Percentiles rank a stretch among this genome's conserved stretches.
Conservation (phyloP, 1,284 basidiomycete genomes). For the Lignosus rhinocerotis region DNA sequence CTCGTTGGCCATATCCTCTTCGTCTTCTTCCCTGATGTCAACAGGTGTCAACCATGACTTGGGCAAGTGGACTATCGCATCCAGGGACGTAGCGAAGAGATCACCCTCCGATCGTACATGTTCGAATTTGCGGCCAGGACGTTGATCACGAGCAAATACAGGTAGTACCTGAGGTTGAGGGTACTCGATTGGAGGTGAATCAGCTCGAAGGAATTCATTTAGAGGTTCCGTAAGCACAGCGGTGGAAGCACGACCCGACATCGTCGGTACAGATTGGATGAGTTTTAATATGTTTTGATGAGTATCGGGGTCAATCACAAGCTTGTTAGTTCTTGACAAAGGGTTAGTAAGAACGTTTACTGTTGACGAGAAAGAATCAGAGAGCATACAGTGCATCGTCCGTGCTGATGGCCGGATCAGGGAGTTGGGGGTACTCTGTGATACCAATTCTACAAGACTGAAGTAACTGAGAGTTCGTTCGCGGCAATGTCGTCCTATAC, state of each 20-base stretch:
- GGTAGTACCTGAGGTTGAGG: constrained; percentile 39
- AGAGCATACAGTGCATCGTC: constrained; percentile 21
- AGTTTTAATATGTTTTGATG: constrained; percentile 22
- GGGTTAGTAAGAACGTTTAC: not conserved
- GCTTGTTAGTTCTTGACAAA: constrained; percentile 35
- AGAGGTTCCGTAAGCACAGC: constrained; percentile 19
- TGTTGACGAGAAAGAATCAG: not conserved
- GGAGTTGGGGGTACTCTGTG: not conserved
- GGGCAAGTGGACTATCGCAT: constrained; percentile 30
- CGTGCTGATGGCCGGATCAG: constrained; percentile 4
- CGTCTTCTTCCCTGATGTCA: constrained; percentile 38
- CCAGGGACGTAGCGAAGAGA: not conserved
- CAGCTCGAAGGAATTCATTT: constrained; percentile 36
- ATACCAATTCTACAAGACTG: not conserved
- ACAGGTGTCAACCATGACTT: constrained; percentile 24
- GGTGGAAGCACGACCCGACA: not conserved
- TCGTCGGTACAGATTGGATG: constrained; percentile 18
- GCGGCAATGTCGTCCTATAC: constrained; percentile 2
- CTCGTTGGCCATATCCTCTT: constrained; percentile 42
- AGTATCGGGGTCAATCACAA: constrained; percentile 33
- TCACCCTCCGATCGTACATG: constrained; percentile 1
- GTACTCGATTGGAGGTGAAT: constrained; percentile 35
- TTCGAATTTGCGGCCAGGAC: constrained; percentile 21
- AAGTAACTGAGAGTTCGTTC: constrained; percentile 8
- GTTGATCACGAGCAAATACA: constrained; percentile 46